Evolutionary conservation across 2,329 filamentous ascomycete genomes (phyloP), one percentile per base, ranked within the genome.

Genomic region (Knoxdaviesia capensis): DNA sequence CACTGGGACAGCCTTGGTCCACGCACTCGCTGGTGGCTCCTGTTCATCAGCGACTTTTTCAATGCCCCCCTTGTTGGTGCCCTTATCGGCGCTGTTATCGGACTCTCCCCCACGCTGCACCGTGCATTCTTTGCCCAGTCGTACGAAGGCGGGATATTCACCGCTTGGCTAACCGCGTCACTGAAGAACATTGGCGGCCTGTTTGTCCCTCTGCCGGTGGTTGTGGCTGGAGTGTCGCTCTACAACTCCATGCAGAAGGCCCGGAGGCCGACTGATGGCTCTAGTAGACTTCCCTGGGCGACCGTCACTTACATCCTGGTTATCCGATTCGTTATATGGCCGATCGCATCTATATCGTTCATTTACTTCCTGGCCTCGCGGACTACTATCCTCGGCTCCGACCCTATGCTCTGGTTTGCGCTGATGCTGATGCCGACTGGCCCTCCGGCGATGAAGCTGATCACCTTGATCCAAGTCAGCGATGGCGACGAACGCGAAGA

Each of bases 171-270:
- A 35, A 80, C 75, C 0, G 62, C 65, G 0, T 68, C 69, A 0
- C 56, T 80, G 20, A 65, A 71, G 48, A 78, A 74, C 43, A 62
- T 80, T 28, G 76, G 77, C 3, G 61, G 65, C 0, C 60, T 81
- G 0, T 81, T 81, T 51, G 73, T 77, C 0, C 66, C 71, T 0
- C 56, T 78, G 30, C 77, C 78, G 31, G 71, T 80, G 10, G 66
- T 81, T 10, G 65, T 80, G 0, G 74, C 77, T 0, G 76, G 77
- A 1, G 70, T 77, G n/a, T 76, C 75, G 47, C 62, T 81, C 1
- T 72, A 68, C 43, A 64, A 64, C 28, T 65, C 68, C 10, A 58
- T 73, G 47, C 11, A n/a, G 31, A 48, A 51, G 2, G 20, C 20
- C 3, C 20, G 3, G 20, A 20, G 20, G 20, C 2, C 20, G 20